These are phyloP conservation scores for Carallia pectinifolia DNA, from an alignment of 345 rosid genomes.

Conservation along the genomic window DNA sequence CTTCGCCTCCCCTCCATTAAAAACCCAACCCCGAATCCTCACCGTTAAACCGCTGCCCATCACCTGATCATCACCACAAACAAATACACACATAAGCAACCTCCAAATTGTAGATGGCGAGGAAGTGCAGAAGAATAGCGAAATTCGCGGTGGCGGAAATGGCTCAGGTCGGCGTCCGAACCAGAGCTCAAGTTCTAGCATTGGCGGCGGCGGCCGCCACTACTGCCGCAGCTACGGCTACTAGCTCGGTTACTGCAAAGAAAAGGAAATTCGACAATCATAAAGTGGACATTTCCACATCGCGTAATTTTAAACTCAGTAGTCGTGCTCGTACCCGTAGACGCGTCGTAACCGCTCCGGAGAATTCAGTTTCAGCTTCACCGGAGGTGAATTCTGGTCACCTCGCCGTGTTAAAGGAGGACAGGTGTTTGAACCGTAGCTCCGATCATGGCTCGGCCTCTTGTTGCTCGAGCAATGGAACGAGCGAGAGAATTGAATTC, in stretches of 20 bases:
- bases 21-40: neutral
- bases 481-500: slow-evolving; percentile 35
- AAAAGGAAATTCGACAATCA: slow-evolving; percentile 20
- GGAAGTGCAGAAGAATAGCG: slow-evolving; percentile 20
- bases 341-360: slow-evolving; percentile 10
- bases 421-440: slow-evolving; percentile 28
- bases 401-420: slow-evolving; percentile 27
- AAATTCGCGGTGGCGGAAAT: slow-evolving; percentile 32
- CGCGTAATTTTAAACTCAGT: slow-evolving; percentile 33
- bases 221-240: neutral
- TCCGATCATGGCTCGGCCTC: slow-evolving; percentile 35
- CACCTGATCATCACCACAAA: neutral
- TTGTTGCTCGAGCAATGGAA: slow-evolving; percentile 57
- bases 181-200: slow-evolving; percentile 28
- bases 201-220: neutral
- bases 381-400: slow-evolving; percentile 3
- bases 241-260: slow-evolving; percentile 11
- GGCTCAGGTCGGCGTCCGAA: slow-evolving; percentile 35
- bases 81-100: neutral
- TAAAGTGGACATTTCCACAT: slow-evolving; percentile 12
- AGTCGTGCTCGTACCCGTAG: slow-evolving; percentile 15
- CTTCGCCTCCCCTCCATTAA: neutral
- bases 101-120: neutral
- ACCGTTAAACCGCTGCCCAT: slow-evolving; percentile 10
- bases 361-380: slow-evolving; percentile 5